A percentile compares a stretch with the other conserved stretches of the same genome.
Conservation (phyloP, 129 eudicot species). For the Flaveria bidentis region DNA sequence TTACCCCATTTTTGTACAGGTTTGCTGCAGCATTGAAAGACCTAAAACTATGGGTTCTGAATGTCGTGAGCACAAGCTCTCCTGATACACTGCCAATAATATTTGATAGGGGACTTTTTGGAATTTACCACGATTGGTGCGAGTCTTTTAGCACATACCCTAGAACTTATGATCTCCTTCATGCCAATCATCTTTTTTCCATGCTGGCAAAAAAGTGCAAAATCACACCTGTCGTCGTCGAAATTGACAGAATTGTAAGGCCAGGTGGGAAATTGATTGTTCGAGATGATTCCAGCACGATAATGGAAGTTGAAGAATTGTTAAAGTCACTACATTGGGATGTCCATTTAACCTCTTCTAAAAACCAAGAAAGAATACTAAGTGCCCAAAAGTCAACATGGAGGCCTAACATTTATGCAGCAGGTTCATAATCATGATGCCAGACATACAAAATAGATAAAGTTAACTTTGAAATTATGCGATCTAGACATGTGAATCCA, state of each 20-base stretch:
- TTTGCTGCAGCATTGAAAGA: constrained; percentile 88
- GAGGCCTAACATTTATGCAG: constrained; percentile 58
- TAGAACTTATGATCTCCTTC: constrained; percentile 80
- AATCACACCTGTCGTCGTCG: constrained; percentile 56
- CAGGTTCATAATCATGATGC: constrained; percentile 42
- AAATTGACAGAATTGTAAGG: constrained; percentile 74
- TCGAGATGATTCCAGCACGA: constrained; percentile 58
- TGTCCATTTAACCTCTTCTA: constrained; percentile 51
- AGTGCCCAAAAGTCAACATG: constrained; percentile 73
- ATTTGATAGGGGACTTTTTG: constrained; percentile 81
- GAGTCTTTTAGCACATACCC: constrained; percentile 96
- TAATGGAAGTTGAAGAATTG: constrained; percentile 63
- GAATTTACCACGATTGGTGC: constrained; percentile 96
- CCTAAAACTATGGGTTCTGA: constrained; percentile 80
- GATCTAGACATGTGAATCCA: constrained; percentile 24
- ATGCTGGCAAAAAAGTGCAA: constrained; percentile 75
- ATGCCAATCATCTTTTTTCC: constrained; percentile 83
- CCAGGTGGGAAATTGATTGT: constrained; percentile 86
- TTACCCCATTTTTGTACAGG: constrained; percentile 37
- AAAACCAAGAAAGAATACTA: constrained; percentile 59
- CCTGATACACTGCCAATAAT: constrained; percentile 91
- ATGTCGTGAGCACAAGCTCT: constrained; percentile 70
- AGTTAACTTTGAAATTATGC: constrained; percentile 9
- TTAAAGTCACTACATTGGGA: constrained; percentile 85
- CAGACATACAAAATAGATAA: constrained; percentile 22